Evolutionary conservation across 768 basidiomycete genomes (phyloP).

Genomic region (Xerocomellus intermedius): DNA sequence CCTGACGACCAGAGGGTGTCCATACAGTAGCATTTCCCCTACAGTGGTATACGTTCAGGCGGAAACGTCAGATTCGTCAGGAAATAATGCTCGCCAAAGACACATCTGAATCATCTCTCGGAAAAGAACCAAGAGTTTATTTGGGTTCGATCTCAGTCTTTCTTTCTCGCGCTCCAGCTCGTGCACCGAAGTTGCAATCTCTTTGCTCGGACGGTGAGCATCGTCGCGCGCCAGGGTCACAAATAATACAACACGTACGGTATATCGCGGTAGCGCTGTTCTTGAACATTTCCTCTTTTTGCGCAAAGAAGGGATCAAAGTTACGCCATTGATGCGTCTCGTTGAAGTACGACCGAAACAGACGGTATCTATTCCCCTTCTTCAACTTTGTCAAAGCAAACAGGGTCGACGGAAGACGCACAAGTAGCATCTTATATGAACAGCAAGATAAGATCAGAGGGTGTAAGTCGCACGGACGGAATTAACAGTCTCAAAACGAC

Average conservation of each 20-base stretch:
- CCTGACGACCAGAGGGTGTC: not conserved
- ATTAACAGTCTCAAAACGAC: slow-evolving; percentile 22
- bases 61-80: not conserved
- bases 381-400: not conserved
- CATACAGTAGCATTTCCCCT: slow-evolving; percentile 94
- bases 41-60: slow-evolving; percentile 1
- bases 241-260: slow-evolving; percentile 46
- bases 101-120: slow-evolving; percentile 89
- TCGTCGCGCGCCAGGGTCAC: not conserved
- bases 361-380: slow-evolving; percentile 63
- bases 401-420: slow-evolving; percentile 32
- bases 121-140: slow-evolving; percentile 64
- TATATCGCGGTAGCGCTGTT: slow-evolving; percentile 75
- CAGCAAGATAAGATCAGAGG: not conserved
- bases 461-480: not conserved
- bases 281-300: slow-evolving; percentile 81
- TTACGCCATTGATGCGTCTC: slow-evolving; percentile 65
- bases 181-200: slow-evolving; percentile 71
- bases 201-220: slow-evolving; percentile 36
- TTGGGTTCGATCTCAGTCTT: slow-evolving; percentile 43
- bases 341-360: slow-evolving; percentile 71
- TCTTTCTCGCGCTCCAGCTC: slow-evolving; percentile 55
- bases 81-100: slow-evolving; percentile 50
- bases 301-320: slow-evolving; percentile 80
- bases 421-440: slow-evolving; percentile 64